Percentiles rank a stretch among this genome's conserved stretches.
phyloP scores from a whole-genome alignment of 2,329 filamentous ascomycete genomes.

The Cryphonectria radicalis region DNA sequence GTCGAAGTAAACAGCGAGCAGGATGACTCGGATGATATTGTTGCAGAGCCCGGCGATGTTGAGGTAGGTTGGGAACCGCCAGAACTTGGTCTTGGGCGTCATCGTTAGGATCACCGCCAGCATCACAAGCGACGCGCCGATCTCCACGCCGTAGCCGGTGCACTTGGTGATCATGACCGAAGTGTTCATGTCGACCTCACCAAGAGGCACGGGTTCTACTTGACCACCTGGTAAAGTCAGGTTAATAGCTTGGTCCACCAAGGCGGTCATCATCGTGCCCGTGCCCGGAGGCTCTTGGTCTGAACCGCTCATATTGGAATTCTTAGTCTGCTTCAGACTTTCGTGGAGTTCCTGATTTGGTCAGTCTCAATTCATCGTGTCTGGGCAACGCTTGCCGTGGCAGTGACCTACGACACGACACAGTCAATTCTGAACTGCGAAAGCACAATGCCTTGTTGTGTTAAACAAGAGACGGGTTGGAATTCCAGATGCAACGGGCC shows the following conservation, averaged over 20 bases:
- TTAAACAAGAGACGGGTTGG: neutral
- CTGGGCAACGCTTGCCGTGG: neutral
- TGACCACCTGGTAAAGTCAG: conserved; percentile 14
- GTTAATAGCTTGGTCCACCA: conserved; percentile 19
- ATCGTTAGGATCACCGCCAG: conserved; percentile 68
- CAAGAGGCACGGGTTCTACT: conserved; percentile 8
- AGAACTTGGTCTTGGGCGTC: conserved; percentile 68
- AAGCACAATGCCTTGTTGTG: neutral
- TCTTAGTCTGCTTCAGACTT: neutral
- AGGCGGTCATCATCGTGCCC: neutral
- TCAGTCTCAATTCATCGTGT: neutral
- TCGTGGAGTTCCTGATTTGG: neutral
- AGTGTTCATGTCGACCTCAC: conserved; percentile 39
- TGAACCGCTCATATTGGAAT: conserved; percentile 2
- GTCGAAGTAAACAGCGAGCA: conserved; percentile 64
- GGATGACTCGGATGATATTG: conserved; percentile 62
- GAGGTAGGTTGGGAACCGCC: conserved; percentile 66
- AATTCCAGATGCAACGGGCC: neutral
- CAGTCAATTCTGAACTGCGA: too few relatives aligned
- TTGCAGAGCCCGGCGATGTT: conserved; percentile 65
- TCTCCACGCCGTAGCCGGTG: conserved; percentile 72
- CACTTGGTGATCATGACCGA: conserved; percentile 41
- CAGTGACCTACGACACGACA: neutral
- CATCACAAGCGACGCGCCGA: conserved; percentile 70
- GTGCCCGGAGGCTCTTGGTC: neutral